Evolutionary conservation across 129 eudicot genomes (phyloP).

Genomic region (Scalesia atractyloides): DNA sequence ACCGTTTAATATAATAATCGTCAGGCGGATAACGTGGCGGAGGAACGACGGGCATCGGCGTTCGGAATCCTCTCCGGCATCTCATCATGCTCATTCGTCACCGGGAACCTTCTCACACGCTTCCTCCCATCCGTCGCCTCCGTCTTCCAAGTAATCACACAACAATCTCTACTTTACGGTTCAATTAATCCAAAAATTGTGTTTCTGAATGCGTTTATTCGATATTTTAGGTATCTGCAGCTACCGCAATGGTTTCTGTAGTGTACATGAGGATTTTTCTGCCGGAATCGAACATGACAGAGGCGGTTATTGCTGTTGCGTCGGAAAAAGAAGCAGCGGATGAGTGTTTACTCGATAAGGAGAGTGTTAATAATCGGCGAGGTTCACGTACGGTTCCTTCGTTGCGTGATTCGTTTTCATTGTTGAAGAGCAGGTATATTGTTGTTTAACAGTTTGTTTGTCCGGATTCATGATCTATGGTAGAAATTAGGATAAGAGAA

Average conservation of each 20-base stretch:
- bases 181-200: not conserved
- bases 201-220: not conserved
- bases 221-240: constrained; percentile 59
- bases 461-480: not conserved
- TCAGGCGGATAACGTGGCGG: constrained; percentile 75
- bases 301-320: constrained; percentile 21
- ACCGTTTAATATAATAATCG: not conserved
- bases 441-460: not conserved
- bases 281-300: constrained; percentile 49
- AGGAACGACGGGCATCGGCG: constrained; percentile 53
- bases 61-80: constrained; percentile 77
- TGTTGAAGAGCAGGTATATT: constrained; percentile 62
- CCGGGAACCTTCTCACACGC: constrained; percentile 64
- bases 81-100: constrained; percentile 65
- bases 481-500: not conserved
- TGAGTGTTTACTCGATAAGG: constrained; percentile 50
- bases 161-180: not conserved
- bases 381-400: constrained; percentile 53
- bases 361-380: constrained; percentile 31
- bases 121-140: constrained; percentile 62
- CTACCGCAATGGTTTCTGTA: constrained; percentile 50
- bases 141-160: constrained; percentile 55
- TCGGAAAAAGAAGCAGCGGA: constrained; percentile 22
- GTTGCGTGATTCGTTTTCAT: constrained; percentile 48
- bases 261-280: constrained; percentile 81